Evolutionary conservation across 2,329 filamentous ascomycete genomes (phyloP).

Genomic region (Rhynchosporium secalis): DNA sequence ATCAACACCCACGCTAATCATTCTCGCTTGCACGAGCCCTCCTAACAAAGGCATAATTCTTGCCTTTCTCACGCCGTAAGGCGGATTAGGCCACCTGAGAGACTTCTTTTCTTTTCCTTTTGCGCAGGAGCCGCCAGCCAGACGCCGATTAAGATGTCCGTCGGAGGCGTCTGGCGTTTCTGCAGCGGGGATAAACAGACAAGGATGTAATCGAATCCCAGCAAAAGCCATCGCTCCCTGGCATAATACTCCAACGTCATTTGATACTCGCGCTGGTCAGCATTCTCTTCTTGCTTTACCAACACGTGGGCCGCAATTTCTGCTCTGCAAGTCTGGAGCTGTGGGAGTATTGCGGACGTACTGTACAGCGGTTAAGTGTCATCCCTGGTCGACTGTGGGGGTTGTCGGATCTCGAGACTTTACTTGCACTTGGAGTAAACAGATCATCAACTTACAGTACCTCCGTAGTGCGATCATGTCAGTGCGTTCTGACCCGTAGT

Average conservation of each 20-base stretch:
- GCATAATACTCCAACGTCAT: not conserved
- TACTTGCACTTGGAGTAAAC: too few relatives aligned
- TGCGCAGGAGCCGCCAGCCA: constrained; percentile 8
- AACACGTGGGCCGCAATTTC: not conserved
- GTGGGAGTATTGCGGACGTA: not conserved
- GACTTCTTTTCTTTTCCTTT: not conserved
- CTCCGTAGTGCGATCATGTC: too few relatives aligned
- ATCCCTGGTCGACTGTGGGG: too few relatives aligned
- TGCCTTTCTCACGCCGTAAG: not conserved
- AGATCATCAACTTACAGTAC: too few relatives aligned
- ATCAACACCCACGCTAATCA: not conserved
- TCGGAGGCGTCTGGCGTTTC: constrained; percentile 7
- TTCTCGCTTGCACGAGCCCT: not conserved
- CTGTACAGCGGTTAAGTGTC: too few relatives aligned
- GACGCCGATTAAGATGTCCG: constrained; percentile 7
- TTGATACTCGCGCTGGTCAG: not conserved
- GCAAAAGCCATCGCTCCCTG: not conserved
- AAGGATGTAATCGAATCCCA: not conserved
- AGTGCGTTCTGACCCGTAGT: too few relatives aligned
- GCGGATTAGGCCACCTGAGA: not conserved
- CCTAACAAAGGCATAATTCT: not conserved
- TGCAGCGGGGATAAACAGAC: not conserved
- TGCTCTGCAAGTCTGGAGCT: not conserved
- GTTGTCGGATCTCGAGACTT: too few relatives aligned
- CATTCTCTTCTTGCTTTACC: not conserved